phyloP scores from a whole-genome alignment of 148 eudicot genomes.

The Hydrangea macrophylla region DNA sequence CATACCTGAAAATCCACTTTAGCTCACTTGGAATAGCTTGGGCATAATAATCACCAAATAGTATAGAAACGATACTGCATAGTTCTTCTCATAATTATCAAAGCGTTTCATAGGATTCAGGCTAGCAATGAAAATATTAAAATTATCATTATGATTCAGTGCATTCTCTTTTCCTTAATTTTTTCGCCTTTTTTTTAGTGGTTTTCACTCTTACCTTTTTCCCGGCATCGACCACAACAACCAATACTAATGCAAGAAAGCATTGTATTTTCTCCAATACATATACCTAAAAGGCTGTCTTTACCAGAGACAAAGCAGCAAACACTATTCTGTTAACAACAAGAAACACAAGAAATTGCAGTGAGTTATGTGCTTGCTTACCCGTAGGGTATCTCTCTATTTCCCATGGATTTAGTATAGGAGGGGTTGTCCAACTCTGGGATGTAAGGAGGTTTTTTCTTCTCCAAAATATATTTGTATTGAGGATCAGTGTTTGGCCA shows the following conservation, averaged over 20 bases:
- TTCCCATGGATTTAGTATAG: slow-evolving; percentile 19
- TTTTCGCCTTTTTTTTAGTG: not conserved
- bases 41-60: not conserved
- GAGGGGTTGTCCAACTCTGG: slow-evolving; percentile 81
- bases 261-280: not conserved
- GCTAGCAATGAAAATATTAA: not conserved
- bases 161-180: not conserved
- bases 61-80: not conserved
- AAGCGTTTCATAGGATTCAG: not conserved
- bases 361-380: slow-evolving; percentile 17
- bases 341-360: not conserved
- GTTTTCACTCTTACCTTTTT: not conserved
- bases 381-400: slow-evolving; percentile 78
- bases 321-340: not conserved
- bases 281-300: not conserved
- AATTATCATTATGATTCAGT: not conserved
- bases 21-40: slow-evolving; percentile 5
- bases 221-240: not conserved
- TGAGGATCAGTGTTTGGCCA: slow-evolving; percentile 73
- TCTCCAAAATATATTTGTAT: slow-evolving; percentile 38
- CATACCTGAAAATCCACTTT: slow-evolving; percentile 55
- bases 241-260: not conserved
- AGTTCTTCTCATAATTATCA: not conserved
- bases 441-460: slow-evolving; percentile 57
- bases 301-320: not conserved